Base-by-base conservation (phyloP, 2,329 filamentous ascomycete genomes). In the Fonsecaea multimorphosa region DNA sequence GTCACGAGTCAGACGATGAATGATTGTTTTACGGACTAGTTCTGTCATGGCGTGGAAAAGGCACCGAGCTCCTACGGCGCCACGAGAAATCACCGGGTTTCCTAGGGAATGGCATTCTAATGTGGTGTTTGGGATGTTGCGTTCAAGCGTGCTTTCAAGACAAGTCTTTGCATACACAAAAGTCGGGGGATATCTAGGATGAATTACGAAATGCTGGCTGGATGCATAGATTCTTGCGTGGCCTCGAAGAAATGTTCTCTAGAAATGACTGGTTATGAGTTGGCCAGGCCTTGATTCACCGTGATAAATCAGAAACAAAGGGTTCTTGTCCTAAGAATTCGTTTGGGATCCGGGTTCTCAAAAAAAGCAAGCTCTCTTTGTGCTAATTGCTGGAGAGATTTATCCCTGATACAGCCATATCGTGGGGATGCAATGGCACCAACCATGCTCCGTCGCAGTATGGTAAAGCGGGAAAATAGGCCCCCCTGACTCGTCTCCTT, bases 1-100 rank as follows among this genome's bases (percentile, higher is more conserved):
- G 78, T 56, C 19, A 64, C 31, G 58, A 63, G 24, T 63, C 58
- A 38, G 59, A 61, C 36, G 67, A 65, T 7, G 67, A 63, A 49
- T 66, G 56, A 31, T 31, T 8, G 29, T 4, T 31, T 31, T 31
- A 31, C 29, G 29, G 22, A 5, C n/a, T 49, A 14, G 12, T 7
- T 27, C 2, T 49, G 19, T 27, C 44, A 49, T 49, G 19, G n/a
- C 5, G 5, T 44, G 16, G 38, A n/a, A 19, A 44, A 8, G 6
- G 38, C 38, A 44, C 38, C 9, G 29, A 31, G 29, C n/a, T 19
- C n/a, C 2, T 9, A 19, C 38, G n/a, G n/a, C 38, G n/a, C 19
- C 38, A 19, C 44, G 44, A 49, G 44, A 27, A 27, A 27, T 24
- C 2, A 16, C 2, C 22, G 12, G 19, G 44, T 24, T 9, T 49